Evolutionary conservation across 495 filamentous ascomycete species (phyloP).

Genomic region (Neurospora sp.): DNA sequence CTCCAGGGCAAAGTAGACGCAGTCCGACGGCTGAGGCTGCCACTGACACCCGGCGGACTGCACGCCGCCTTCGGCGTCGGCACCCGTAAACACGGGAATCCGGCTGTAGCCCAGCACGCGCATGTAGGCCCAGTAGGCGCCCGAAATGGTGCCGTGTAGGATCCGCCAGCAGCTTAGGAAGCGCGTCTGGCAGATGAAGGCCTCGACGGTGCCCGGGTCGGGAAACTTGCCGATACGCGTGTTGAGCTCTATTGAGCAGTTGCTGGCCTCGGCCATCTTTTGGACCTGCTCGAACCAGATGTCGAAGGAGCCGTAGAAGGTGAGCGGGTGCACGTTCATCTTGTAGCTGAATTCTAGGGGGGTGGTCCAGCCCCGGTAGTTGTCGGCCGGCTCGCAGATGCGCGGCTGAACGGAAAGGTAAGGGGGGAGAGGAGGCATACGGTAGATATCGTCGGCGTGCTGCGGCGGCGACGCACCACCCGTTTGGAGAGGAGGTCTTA

Average conservation of each 20-base stretch:
- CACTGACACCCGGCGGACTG: slow-evolving; percentile 1
- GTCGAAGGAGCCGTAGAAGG: slow-evolving; percentile 1
- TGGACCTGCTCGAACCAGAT: slow-evolving; percentile 10
- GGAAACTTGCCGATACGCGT: slow-evolving; percentile 12
- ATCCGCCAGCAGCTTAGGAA: slow-evolving; percentile 11
- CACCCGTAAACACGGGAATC: slow-evolving; percentile 9
- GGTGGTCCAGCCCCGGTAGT: neutral
- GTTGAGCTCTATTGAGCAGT: slow-evolving; percentile 7
- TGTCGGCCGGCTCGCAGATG: slow-evolving; percentile 1
- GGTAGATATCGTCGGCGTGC: neutral
- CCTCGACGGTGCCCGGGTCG: slow-evolving; percentile 6
- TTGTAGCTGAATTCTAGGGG: slow-evolving; percentile 4
- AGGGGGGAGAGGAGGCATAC: slow-evolving; percentile 4
- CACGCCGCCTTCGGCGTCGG: neutral
- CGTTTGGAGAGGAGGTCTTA: neutral
- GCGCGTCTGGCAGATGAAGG: slow-evolving; percentile 10
- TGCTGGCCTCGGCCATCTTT: slow-evolving; percentile 8
- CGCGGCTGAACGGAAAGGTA: neutral
- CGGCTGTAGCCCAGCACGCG: slow-evolving; percentile 7
- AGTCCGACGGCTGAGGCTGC: slow-evolving; percentile 11
- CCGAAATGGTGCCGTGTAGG: slow-evolving; percentile 10
- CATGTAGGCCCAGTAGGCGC: slow-evolving; percentile 13
- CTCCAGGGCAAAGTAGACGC: slow-evolving; percentile 7
- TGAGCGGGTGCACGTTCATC: slow-evolving; percentile 7
- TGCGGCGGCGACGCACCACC: neutral